Evolutionary conservation across 306 rosid species (phyloP).

Genomic region (Quercus glauca): DNA sequence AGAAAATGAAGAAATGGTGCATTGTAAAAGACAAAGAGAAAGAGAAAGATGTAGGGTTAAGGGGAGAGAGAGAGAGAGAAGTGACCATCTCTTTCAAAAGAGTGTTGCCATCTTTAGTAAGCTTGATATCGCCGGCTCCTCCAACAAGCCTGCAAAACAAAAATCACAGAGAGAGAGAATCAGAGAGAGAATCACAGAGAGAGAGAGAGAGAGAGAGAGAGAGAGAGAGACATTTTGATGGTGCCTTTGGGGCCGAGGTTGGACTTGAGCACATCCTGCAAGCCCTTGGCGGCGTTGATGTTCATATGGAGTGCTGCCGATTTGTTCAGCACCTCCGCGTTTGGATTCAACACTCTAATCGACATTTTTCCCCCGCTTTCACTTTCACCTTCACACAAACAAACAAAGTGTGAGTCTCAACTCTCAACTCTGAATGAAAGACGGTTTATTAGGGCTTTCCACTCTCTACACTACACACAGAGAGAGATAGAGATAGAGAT

Average conservation of each 20-base stretch:
- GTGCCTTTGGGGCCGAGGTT: slow-evolving; percentile 99
- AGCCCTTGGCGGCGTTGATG: slow-evolving; percentile 97
- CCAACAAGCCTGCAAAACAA: slow-evolving; percentile 75
- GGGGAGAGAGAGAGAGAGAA: background rate
- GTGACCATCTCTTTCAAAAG: slow-evolving; percentile 89
- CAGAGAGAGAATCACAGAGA: no score
- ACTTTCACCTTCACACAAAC: no score
- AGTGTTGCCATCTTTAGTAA: slow-evolving; percentile 97
- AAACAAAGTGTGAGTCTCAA: no score
- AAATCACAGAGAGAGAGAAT: background rate
- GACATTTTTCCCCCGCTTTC: slow-evolving; percentile 43
- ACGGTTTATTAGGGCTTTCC: no score
- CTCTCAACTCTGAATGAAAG: no score
- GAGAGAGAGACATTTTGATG: slow-evolving; percentile 61
- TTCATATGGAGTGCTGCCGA: slow-evolving; percentile 97
- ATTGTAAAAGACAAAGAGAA: background rate
- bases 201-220: background rate
- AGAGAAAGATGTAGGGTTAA: slow-evolving; percentile 22
- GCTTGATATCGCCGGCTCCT: slow-evolving; percentile 94
- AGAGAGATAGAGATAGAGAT: no score
- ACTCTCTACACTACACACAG: no score
- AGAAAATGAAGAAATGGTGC: background rate
- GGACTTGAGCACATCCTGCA: slow-evolving; percentile 87
- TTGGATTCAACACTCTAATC: slow-evolving; percentile 74
- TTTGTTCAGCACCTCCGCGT: slow-evolving; percentile 95